Evolutionary conservation across 2,329 filamentous ascomycete species (phyloP).

Genomic region (Microdochium trichocladiopsis): DNA sequence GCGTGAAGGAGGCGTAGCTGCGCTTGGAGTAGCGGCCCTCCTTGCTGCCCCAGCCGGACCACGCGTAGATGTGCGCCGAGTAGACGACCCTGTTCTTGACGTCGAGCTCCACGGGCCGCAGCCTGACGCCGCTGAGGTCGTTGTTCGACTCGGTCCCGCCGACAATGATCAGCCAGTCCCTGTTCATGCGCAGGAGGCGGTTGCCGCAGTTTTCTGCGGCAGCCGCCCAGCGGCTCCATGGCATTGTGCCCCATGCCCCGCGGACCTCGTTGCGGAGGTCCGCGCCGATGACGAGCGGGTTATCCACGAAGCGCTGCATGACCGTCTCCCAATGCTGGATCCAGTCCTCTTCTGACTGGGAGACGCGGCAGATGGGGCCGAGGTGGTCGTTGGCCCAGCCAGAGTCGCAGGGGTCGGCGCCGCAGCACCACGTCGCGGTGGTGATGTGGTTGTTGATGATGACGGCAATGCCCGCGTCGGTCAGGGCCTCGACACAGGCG

Average conservation of each 20-base stretch:
- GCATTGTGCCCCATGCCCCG: slow-evolving; percentile 62
- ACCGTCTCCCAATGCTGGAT: slow-evolving; percentile 59
- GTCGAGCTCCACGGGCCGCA: slow-evolving; percentile 50
- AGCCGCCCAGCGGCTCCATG: slow-evolving; percentile 56
- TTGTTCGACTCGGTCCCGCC: slow-evolving; percentile 63
- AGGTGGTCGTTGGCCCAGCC: slow-evolving; percentile 61
- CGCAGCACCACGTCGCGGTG: slow-evolving; percentile 61
- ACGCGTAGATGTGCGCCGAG: slow-evolving; percentile 61
- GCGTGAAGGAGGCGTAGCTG: slow-evolving; percentile 53
- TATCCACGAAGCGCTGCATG: slow-evolving; percentile 51
- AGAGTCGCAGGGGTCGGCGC: slow-evolving; percentile 59
- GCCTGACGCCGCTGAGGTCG: slow-evolving; percentile 49
- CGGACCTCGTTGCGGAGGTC: slow-evolving; percentile 65
- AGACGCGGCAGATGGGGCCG: slow-evolving; percentile 50
- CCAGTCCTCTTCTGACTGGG: slow-evolving; percentile 59
- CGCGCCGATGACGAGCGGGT: slow-evolving; percentile 56
- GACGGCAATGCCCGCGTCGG: slow-evolving; percentile 54
- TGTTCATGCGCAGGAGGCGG: slow-evolving; percentile 49
- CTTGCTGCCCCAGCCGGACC: slow-evolving; percentile 62
- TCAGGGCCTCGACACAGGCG: slow-evolving; percentile 51
- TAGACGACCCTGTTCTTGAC: slow-evolving; percentile 53
- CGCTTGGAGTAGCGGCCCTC: slow-evolving; percentile 54
- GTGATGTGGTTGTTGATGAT: slow-evolving; percentile 69
- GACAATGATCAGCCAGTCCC: slow-evolving; percentile 60
- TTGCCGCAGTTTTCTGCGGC: slow-evolving; percentile 60